A percentile compares a stretch with the other conserved stretches of the same genome.
Evolutionary conservation across 1,284 basidiomycete genomes (phyloP).

Genomic region (Ceratobasidium sp.): DNA sequence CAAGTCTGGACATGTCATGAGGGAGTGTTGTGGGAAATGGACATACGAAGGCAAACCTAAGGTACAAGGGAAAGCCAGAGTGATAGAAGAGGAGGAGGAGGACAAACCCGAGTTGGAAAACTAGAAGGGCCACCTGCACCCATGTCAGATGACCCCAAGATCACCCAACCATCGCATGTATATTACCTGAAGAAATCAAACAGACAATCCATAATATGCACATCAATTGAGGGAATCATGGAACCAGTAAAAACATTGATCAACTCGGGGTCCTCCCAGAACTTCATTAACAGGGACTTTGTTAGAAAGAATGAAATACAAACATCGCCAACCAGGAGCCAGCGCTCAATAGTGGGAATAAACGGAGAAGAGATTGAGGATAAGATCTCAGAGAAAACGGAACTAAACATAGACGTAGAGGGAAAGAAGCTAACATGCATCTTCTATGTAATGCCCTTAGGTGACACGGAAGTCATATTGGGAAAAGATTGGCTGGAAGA

Average conservation of each 20-base stretch:
- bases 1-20: background rate
- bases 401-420: background rate
- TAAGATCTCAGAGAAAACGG: background rate
- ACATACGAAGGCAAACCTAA: background rate
- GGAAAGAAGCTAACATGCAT: background rate
- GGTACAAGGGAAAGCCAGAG: background rate
- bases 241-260: slow-evolving; percentile 15
- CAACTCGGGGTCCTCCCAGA: slow-evolving; percentile 9
- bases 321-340: background rate
- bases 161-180: background rate
- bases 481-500: slow-evolving; percentile 19
- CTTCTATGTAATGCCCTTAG: slow-evolving; percentile 3
- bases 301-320: background rate
- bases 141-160: background rate
- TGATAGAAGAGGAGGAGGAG: background rate
- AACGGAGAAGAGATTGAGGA: background rate
- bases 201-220: background rate
- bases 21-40: background rate
- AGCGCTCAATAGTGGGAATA: background rate
- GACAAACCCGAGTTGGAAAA: background rate
- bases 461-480: background rate
- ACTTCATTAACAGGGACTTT: background rate
- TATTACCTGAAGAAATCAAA: slow-evolving; percentile 12
- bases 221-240: slow-evolving; percentile 4
- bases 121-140: background rate